Evolutionary conservation across 495 filamentous ascomycete species (phyloP), one percentile per base, ranked within the genome.

Genomic region (Chaetomium fimeti): DNA sequence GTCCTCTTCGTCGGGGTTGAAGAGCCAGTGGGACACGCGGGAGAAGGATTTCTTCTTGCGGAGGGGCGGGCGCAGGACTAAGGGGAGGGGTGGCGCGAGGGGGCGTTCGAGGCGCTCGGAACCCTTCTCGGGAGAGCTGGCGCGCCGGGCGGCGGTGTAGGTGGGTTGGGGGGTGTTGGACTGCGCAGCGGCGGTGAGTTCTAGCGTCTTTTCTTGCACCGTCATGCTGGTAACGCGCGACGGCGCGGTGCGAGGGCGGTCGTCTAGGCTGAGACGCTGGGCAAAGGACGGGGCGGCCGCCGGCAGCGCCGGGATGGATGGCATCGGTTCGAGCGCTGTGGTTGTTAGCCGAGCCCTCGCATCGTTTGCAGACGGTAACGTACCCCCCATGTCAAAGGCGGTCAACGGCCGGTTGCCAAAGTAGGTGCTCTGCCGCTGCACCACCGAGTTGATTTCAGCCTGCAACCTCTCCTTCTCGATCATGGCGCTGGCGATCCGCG

Each of bases 11-110:
- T 53, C 65, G 60, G 27, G 78, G 75, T 67, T 52, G 69, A 83
- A 82, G 7, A 86, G 74, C 83, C 83, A 86, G 64, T 71, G 78
- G 25, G 83, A 84, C 27, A 86, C 81, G 57, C 80, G 74, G 1
- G 81, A 82, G 68, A 85, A 84, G 24, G 81, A 84, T 64, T 84
- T 85, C 77, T 84, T 84, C 71, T 84, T 84, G 38, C 83, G 72
- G 43, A 82, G 69, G 12, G 80, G 79, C 18, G 77, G 78, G 43
- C 80, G 77, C 6, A 83, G 76, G 27, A 82, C 76, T 18, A 84
- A 76, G 0, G 81, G 81, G 4, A 84, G 76, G 8, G 83, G 83
- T 0, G 81, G 83, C 1, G 81, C 80, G n/a, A 82, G 78, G 15
- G 74, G 70, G 8, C 75, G 66, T 15, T 75, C 75, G 57, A 76